These are phyloP conservation scores for Hypoxylon sp. DNA, from an alignment of 2,329 filamentous ascomycete genomes.

Conservation along the genomic window DNA sequence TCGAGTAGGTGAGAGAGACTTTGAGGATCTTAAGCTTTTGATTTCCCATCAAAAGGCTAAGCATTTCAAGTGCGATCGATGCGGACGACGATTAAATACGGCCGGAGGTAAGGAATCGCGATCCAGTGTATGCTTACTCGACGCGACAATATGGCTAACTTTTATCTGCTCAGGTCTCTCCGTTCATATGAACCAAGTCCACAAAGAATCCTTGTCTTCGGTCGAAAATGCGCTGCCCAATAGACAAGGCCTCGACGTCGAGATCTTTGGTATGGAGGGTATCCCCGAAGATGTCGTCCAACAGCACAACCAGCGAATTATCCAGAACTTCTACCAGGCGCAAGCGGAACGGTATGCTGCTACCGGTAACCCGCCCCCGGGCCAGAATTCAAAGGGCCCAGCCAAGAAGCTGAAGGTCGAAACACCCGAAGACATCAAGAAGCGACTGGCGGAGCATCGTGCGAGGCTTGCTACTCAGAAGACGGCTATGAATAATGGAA, in stretches of 20 bases:
- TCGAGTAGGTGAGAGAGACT: constrained; percentile 83
- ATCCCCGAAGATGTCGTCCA: constrained; percentile 87
- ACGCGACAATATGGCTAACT: constrained; percentile 25
- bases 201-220: constrained; percentile 88
- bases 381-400: constrained; percentile 71
- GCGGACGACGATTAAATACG: constrained; percentile 88
- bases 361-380: constrained; percentile 85
- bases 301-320: constrained; percentile 87
- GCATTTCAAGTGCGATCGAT: constrained; percentile 97
- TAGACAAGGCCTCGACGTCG: constrained; percentile 85
- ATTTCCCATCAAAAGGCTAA: constrained; percentile 99
- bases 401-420: constrained; percentile 80
- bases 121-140: constrained; percentile 11
- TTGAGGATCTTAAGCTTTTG: constrained; percentile 95
- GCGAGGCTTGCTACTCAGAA: constrained; percentile 73
- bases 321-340: constrained; percentile 85
- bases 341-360: constrained; percentile 84
- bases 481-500: constrained; percentile 65
- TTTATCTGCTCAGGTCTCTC: constrained; percentile 74
- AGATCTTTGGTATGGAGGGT: constrained; percentile 99
- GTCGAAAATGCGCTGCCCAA: constrained; percentile 95
- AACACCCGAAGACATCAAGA: constrained; percentile 80
- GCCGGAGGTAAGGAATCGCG: constrained; percentile 78
- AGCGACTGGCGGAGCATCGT: constrained; percentile 81
- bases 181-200: constrained; percentile 98